Conservation (phyloP, 1,139 yeast genomes). For the Pneumocystis canis region DNA sequence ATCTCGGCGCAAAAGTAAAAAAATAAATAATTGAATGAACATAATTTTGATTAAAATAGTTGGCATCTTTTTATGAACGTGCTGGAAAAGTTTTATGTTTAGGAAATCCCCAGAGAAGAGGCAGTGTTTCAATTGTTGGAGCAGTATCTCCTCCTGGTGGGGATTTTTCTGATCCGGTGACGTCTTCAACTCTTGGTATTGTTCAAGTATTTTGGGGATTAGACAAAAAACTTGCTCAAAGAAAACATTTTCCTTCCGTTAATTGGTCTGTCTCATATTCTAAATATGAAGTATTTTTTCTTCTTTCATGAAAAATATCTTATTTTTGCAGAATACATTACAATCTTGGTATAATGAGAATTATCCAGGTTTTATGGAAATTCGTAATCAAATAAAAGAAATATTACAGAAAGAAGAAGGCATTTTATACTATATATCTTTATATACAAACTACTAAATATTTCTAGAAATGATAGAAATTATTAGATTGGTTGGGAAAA, state of each 20-base stretch:
- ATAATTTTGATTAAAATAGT: constrained; percentile 18
- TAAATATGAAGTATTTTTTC: constrained; percentile 37
- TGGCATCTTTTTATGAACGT: constrained; percentile 97
- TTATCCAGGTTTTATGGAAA: constrained; percentile 79
- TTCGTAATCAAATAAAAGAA: constrained; percentile 86
- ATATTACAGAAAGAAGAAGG: constrained; percentile 86
- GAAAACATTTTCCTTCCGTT: constrained; percentile 98
- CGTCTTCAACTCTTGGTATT: constrained; percentile 93
- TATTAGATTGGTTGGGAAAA: constrained; percentile 96
- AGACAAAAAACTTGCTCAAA: constrained; percentile 96
- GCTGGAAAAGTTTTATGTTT: constrained; percentile 94
- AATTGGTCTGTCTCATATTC: constrained; percentile 93
- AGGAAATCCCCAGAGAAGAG: constrained; percentile 92
- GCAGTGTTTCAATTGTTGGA: constrained; percentile 97
- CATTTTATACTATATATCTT: background rate
- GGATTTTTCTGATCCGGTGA: constrained; percentile 99
- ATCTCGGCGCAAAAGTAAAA: constrained; percentile 69
- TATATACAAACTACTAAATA: background rate
- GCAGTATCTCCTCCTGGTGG: constrained; percentile 99
- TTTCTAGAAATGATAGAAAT: constrained; percentile 61
- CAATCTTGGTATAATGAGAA: constrained; percentile 70
- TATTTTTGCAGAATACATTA: constrained; percentile 46
- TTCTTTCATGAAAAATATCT: background rate
- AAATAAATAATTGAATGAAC: background rate
- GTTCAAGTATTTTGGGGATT: constrained; percentile 99